Percentiles rank a stretch among this genome's conserved stretches.
These are phyloP conservation scores for Thielaviopsis populi DNA, from an alignment of 2,329 filamentous ascomycete species.

Conservation along the genomic window DNA sequence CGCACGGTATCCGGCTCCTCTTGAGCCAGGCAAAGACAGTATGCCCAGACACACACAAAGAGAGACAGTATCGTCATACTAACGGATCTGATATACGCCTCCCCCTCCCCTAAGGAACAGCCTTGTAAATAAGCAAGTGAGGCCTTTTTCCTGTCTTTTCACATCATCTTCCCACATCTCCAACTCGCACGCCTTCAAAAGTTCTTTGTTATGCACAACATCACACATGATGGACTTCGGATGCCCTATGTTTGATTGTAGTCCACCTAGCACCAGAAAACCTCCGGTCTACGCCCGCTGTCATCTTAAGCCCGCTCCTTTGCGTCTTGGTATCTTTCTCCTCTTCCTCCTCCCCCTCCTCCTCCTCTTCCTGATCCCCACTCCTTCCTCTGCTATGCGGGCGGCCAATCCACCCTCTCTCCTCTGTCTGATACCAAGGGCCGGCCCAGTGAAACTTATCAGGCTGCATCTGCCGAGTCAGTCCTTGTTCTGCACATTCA, in stretches of 20 bases:
- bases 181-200: background rate
- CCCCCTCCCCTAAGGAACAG: background rate
- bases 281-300: background rate
- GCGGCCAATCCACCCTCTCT: background rate
- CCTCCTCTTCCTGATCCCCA: background rate
- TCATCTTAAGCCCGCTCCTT: slow-evolving; percentile 1
- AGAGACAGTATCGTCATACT: background rate
- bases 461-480: slow-evolving; percentile 1
- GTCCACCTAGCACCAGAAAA: background rate
- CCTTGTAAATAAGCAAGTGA: background rate
- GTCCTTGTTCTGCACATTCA: background rate
- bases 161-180: background rate
- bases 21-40: no score
- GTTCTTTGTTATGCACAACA: background rate
- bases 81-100: background rate
- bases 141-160: background rate
- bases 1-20: no score
- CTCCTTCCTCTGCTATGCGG: no score
- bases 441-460: background rate
- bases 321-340: background rate
- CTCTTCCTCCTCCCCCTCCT: background rate
- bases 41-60: no score
- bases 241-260: background rate
- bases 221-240: background rate
- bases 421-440: background rate